Percentiles rank a stretch among this genome's conserved stretches.
Evolutionary conservation across 108 stramenopile genomes (phyloP).

Genomic region (Nitzschia palea): DNA sequence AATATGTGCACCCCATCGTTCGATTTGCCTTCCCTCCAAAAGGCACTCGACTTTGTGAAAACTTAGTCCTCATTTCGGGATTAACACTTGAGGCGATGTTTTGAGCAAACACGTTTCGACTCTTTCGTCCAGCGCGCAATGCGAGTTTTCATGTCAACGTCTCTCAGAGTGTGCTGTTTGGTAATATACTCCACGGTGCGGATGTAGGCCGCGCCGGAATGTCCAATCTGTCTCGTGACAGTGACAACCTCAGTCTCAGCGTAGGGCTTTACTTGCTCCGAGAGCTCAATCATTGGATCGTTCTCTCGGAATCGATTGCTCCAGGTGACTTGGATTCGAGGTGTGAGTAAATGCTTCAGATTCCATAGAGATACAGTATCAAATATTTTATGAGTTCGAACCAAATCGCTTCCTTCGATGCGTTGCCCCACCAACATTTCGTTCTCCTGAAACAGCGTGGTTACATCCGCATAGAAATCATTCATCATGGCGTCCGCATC

Average conservation of each 20-base stretch:
- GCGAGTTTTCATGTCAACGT: not conserved
- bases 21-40: too few relatives aligned
- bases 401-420: not conserved
- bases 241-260: slow-evolving; percentile 10
- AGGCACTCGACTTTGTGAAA: too few relatives aligned
- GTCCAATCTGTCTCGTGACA: slow-evolving; percentile 6
- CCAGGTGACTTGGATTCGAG: slow-evolving; percentile 17
- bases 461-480: slow-evolving; percentile 24
- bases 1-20: too few relatives aligned
- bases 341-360: slow-evolving; percentile 20
- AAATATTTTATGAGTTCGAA: slow-evolving; percentile 7
- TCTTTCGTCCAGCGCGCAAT: slow-evolving; percentile 1
- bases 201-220: not conserved
- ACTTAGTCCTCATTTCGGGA: too few relatives aligned
- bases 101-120: not conserved
- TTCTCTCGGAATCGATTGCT: not conserved
- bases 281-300: not conserved
- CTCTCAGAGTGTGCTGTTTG: not conserved
- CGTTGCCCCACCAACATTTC: slow-evolving; percentile 19
- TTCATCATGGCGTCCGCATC: slow-evolving; percentile 34
- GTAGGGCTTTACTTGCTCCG: slow-evolving; percentile 14
- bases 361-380: slow-evolving; percentile 38
- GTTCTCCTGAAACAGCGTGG: slow-evolving; percentile 7
- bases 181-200: slow-evolving; percentile 2
- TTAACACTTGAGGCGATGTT: not conserved